These are phyloP conservation scores for Earliella scabrosa DNA, from an alignment of 1,284 basidiomycete species.

Conservation along the genomic window DNA sequence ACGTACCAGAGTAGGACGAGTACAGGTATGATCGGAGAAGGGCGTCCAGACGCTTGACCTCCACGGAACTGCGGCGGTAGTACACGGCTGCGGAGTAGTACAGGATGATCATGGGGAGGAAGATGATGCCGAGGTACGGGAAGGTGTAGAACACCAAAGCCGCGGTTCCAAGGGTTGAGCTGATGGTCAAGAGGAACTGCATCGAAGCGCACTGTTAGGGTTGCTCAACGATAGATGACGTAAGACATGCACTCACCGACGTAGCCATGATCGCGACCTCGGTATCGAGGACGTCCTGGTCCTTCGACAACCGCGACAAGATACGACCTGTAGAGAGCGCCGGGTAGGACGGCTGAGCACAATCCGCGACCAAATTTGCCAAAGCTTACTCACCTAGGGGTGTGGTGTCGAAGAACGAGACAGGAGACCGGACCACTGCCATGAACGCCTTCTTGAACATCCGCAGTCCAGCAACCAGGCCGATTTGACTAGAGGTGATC, in stretches of 20 bases:
- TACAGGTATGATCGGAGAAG: slow-evolving; percentile 69
- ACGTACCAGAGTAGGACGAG: slow-evolving; percentile 49
- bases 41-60: slow-evolving; percentile 74
- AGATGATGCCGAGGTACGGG: slow-evolving; percentile 64
- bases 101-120: slow-evolving; percentile 52
- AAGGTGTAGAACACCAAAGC: slow-evolving; percentile 67
- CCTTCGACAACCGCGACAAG: slow-evolving; percentile 63
- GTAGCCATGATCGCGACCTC: slow-evolving; percentile 46
- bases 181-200: slow-evolving; percentile 48
- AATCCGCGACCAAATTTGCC: neutral
- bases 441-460: slow-evolving; percentile 64
- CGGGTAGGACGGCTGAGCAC: no score
- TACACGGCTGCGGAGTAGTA: slow-evolving; percentile 55
- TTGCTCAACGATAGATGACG: neutral
- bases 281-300: slow-evolving; percentile 61
- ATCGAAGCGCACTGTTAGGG: neutral
- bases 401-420: slow-evolving; percentile 84
- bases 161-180: slow-evolving; percentile 54
- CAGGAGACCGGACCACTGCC: slow-evolving; percentile 67
- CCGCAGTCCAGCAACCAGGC: slow-evolving; percentile 58
- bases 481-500: slow-evolving; percentile 64
- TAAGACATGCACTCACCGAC: slow-evolving; percentile 28
- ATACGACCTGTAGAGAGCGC: slow-evolving; percentile 49
- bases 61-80: slow-evolving; percentile 62
- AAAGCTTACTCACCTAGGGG: slow-evolving; percentile 63